phyloP scores from a whole-genome alignment of 2,329 filamentous ascomycete species.

The Arthrobotrys sphaeroides region DNA sequence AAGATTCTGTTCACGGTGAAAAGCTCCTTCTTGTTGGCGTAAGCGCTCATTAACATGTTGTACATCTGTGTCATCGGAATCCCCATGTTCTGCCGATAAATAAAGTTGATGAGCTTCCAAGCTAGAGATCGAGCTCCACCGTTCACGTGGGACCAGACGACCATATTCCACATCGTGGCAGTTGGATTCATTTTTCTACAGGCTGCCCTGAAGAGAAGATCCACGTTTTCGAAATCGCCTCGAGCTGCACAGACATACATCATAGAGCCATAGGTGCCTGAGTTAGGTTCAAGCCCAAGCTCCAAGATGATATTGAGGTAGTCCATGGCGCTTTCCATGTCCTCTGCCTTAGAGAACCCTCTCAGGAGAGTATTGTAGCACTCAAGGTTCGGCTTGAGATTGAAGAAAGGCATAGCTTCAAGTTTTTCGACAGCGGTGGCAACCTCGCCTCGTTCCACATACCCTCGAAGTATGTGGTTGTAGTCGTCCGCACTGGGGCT shows the following conservation, averaged over 20 bases:
- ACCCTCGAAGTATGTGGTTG: slow-evolving; percentile 73
- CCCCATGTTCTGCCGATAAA: slow-evolving; percentile 26
- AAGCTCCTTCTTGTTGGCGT: slow-evolving; percentile 37
- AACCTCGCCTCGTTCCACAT: slow-evolving; percentile 75
- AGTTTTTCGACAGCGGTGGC: slow-evolving; percentile 71
- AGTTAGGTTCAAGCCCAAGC: slow-evolving; percentile 67
- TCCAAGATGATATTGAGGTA: slow-evolving; percentile 71
- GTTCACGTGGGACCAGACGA: slow-evolving; percentile 49
- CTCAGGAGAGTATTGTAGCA: slow-evolving; percentile 82
- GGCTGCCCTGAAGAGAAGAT: slow-evolving; percentile 63
- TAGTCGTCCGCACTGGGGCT: slow-evolving; percentile 59
- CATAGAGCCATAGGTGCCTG: slow-evolving; percentile 74
- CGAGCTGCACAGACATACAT: slow-evolving; percentile 76
- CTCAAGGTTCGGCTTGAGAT: slow-evolving; percentile 67
- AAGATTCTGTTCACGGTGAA: slow-evolving; percentile 51
- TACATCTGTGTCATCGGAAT: slow-evolving; percentile 49
- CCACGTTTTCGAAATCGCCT: slow-evolving; percentile 74
- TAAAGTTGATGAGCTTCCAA: slow-evolving; percentile 44
- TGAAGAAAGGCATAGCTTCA: slow-evolving; percentile 67
- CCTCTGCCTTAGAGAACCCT: slow-evolving; percentile 72
- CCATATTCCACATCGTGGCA: slow-evolving; percentile 42
- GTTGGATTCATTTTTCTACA: slow-evolving; percentile 31
- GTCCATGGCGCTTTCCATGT: slow-evolving; percentile 73
- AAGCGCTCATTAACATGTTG: slow-evolving; percentile 50
- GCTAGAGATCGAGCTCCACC: slow-evolving; percentile 45